Conservation (phyloP, 2,329 filamentous ascomycete species). For the Cladosporium sp. region DNA sequence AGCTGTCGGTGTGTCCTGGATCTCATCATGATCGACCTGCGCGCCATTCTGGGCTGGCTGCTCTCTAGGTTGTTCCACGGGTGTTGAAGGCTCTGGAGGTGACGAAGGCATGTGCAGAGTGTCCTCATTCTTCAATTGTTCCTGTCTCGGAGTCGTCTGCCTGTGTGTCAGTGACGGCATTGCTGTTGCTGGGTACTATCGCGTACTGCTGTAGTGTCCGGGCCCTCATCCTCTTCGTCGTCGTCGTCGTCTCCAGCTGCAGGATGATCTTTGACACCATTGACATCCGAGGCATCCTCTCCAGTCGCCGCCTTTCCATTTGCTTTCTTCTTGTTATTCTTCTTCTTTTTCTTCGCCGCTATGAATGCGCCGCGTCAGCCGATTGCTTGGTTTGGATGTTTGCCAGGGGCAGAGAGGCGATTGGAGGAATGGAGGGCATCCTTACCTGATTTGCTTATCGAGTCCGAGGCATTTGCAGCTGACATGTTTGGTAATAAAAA, state of each 20-base stretch:
- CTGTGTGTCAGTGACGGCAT: neutral
- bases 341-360: slow-evolving; percentile 49
- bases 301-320: slow-evolving; percentile 40
- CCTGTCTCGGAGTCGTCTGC: slow-evolving; percentile 18
- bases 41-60: slow-evolving; percentile 24
- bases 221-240: slow-evolving; percentile 35
- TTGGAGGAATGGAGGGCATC: neutral
- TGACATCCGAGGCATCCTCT: slow-evolving; percentile 31
- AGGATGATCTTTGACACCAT: slow-evolving; percentile 31
- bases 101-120: slow-evolving; percentile 25
- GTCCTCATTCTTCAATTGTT: slow-evolving; percentile 19
- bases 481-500: slow-evolving; percentile 14
- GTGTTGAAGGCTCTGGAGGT: slow-evolving; percentile 18
- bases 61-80: slow-evolving; percentile 14
- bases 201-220: slow-evolving; percentile 14
- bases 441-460: slow-evolving; percentile 19
- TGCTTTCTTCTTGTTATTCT: slow-evolving; percentile 52
- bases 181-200: neutral
- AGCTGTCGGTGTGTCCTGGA: slow-evolving; percentile 11
- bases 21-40: slow-evolving; percentile 10
- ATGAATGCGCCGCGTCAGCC: slow-evolving; percentile 18
- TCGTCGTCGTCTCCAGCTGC: slow-evolving; percentile 38
- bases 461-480: slow-evolving; percentile 12
- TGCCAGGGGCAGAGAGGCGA: neutral
- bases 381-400: neutral